Conservation (phyloP, 2,329 filamentous ascomycete species). For the Colletotrichum caudatum region DNA sequence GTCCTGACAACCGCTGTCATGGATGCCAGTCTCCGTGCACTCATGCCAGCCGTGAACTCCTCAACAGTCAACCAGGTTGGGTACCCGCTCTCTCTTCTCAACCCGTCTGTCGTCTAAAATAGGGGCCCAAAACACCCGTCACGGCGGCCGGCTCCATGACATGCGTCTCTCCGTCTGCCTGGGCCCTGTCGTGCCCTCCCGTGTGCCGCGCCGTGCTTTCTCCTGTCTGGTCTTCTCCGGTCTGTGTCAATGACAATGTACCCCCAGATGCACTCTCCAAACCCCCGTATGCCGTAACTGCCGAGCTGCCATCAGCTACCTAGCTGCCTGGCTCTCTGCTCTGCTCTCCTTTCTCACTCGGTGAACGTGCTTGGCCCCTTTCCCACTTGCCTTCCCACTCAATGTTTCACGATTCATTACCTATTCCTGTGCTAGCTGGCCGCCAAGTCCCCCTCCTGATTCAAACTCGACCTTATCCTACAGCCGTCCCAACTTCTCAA, state of each 20-base stretch:
- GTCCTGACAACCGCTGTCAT: constrained; percentile 26
- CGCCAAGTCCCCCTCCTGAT: constrained; percentile 35
- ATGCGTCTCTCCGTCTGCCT: constrained; percentile 31
- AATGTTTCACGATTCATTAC: constrained; percentile 36
- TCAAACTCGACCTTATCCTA: constrained; percentile 22
- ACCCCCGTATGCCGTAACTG: background rate
- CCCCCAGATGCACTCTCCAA: background rate
- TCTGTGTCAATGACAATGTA: constrained; percentile 12
- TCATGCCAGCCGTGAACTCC: constrained; percentile 18
- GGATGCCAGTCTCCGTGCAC: constrained; percentile 21
- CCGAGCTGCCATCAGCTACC: background rate
- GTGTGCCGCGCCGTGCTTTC: constrained; percentile 17
- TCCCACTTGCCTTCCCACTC: constrained; percentile 32
- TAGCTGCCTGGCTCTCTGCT: background rate
- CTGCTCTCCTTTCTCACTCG: background rate
- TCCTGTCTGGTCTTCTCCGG: constrained; percentile 13
- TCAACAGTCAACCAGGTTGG: constrained; percentile 27
- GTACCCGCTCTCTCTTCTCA: background rate
- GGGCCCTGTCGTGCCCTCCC: constrained; percentile 21
- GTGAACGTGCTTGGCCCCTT: background rate
- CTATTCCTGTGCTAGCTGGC: constrained; percentile 21
- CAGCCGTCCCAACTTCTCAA: constrained; percentile 35
- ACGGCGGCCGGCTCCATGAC: constrained; percentile 27
- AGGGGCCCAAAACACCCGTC: constrained; percentile 31
- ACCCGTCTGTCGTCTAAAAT: constrained; percentile 35